A percentile compares a stretch with the other conserved stretches of the same genome.
Evolutionary conservation across 805 yeast genomes (phyloP).

Genomic region (Candida coquimbonensis): DNA sequence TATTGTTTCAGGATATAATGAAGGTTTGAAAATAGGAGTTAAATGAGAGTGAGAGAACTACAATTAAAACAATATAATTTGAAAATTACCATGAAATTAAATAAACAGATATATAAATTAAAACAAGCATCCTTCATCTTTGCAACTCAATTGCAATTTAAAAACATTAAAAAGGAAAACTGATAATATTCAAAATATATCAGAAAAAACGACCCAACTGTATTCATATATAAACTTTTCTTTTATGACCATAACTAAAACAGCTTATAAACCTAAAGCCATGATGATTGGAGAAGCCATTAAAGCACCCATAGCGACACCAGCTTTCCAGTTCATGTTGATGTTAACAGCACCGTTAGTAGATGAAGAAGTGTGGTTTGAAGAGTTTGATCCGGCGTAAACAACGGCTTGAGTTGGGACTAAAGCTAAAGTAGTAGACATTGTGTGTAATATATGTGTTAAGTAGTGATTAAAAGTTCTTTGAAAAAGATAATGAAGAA

Average conservation of each 20-base stretch:
- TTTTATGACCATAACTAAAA: background rate
- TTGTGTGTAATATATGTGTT: slow-evolving; percentile 3
- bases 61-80: too few relatives aligned
- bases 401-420: slow-evolving; percentile 25
- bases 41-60: too few relatives aligned
- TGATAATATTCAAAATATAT: too few relatives aligned
- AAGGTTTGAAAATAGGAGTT: too few relatives aligned
- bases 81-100: background rate
- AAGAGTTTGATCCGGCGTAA: slow-evolving; percentile 18
- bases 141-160: too few relatives aligned
- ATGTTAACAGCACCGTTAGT: slow-evolving; percentile 26
- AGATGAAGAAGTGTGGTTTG: slow-evolving; percentile 13
- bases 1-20: too few relatives aligned
- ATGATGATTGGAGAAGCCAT: slow-evolving; percentile 32
- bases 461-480: background rate
- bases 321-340: slow-evolving; percentile 34
- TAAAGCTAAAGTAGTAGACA: slow-evolving; percentile 19
- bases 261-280: slow-evolving; percentile 22
- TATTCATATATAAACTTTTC: background rate
- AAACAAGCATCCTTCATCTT: too few relatives aligned
- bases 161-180: too few relatives aligned
- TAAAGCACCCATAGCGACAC: slow-evolving; percentile 31
- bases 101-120: background rate
- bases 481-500: slow-evolving; percentile 1
- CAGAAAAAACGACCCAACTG: too few relatives aligned